Percentiles rank a stretch among this genome's conserved stretches.
phyloP scores from a whole-genome alignment of 345 rosid genomes.

The Leavenworthia alabamica region DNA sequence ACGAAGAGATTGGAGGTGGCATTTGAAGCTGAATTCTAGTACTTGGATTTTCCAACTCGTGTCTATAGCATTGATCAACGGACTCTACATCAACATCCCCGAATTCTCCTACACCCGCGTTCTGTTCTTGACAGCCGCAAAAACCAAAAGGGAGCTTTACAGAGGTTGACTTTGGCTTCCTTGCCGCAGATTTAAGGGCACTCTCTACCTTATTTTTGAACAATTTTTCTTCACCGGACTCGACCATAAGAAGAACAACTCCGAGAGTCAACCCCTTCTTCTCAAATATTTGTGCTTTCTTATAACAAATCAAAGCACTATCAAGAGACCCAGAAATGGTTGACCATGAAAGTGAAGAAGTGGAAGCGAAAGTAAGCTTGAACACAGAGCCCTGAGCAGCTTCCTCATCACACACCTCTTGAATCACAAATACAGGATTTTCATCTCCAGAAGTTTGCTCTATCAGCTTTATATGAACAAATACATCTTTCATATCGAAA shows the following conservation, averaged over 20 bases:
- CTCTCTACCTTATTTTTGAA: constrained; percentile 56
- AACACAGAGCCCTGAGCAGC: constrained; percentile 42
- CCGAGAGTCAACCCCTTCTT: constrained; percentile 91
- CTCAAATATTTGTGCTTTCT: constrained; percentile 89
- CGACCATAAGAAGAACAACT: constrained; percentile 52
- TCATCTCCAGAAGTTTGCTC: constrained; percentile 77
- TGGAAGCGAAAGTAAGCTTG: constrained; percentile 72
- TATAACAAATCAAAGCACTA: constrained; percentile 61
- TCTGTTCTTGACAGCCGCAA: constrained; percentile 95
- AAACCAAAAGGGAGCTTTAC: constrained; percentile 93
- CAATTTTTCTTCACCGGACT: constrained; percentile 50
- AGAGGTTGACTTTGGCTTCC: constrained; percentile 51
- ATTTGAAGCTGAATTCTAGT: constrained; percentile 56
- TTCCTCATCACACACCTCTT: constrained; percentile 59
- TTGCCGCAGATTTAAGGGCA: constrained; percentile 64
- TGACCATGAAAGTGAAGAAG: constrained; percentile 68
- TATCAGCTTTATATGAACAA: constrained; percentile 74
- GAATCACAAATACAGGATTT: constrained; percentile 61
- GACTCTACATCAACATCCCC: constrained; percentile 71
- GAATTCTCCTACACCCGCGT: constrained; percentile 43
- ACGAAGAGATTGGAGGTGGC: constrained; percentile 65
- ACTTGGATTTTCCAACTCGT: constrained; percentile 42
- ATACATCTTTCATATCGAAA: constrained; percentile 90
- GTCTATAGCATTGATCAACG: constrained; percentile 44
- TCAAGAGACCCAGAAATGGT: constrained; percentile 72